These are phyloP conservation scores for Globisporangium barbulae DNA, from an alignment of 352 stramenopile genomes.

Conservation along the genomic window DNA sequence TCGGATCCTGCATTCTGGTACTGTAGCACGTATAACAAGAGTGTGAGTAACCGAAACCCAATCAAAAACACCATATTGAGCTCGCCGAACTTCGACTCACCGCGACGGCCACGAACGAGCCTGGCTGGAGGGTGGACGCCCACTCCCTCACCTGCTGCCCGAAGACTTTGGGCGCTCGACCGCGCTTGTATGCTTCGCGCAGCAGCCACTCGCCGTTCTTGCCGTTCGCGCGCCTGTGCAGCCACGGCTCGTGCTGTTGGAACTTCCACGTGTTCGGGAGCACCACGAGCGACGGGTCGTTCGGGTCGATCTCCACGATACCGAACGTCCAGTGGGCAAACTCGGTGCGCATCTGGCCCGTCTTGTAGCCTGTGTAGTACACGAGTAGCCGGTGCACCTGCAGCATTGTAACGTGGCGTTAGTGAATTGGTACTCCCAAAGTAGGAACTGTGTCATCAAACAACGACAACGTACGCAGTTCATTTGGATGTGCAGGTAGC, in stretches of 20 bases:
- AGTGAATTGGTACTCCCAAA: not conserved
- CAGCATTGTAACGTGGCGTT: not conserved
- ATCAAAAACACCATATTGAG: not conserved
- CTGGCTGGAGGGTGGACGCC: constrained; percentile 44
- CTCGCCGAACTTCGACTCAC: constrained; percentile 31
- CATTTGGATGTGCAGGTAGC: constrained; percentile 70
- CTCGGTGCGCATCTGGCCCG: constrained; percentile 54
- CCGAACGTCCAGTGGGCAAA: constrained; percentile 74
- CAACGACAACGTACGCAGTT: constrained; percentile 41
- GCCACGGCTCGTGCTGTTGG: constrained; percentile 60
- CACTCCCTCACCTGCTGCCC: constrained; percentile 55
- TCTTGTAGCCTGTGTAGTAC: constrained; percentile 84
- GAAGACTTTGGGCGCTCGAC: constrained; percentile 48
- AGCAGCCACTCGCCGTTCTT: constrained; percentile 77
- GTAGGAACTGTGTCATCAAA: not conserved
- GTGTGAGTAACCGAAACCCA: not conserved
- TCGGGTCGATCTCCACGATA: constrained; percentile 69
- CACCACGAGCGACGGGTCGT: constrained; percentile 51
- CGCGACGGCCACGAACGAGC: constrained; percentile 54
- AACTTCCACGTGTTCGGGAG: constrained; percentile 81
- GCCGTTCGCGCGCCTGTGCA: constrained; percentile 50
- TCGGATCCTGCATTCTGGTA: constrained; percentile 66
- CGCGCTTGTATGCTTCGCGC: constrained; percentile 40
- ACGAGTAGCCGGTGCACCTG: constrained; percentile 75
- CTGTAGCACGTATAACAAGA: constrained; percentile 20